Base-by-base conservation (phyloP, 1,139 yeast genomes). In the Pichia sp. region DNA sequence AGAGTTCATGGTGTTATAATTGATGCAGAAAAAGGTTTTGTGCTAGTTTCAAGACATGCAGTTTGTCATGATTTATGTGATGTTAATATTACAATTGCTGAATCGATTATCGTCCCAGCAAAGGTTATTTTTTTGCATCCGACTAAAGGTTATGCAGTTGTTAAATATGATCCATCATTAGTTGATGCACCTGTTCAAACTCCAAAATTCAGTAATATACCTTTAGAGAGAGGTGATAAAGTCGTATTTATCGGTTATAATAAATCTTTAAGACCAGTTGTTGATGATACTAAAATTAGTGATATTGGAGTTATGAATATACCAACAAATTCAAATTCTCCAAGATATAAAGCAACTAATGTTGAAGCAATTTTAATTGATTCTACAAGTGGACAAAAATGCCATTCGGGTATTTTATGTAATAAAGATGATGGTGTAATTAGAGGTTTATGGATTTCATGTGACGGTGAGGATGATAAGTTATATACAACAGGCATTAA, bases 31-130 rank as follows among this genome's bases (percentile, higher is more conserved):
- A 79, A 80, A 57, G 98, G 97, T 1, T 84, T 81, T 57, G 90
- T 88, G 5, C 71, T 90, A 47, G 90, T 87, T 3, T 85, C 96
- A 2, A 75, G 97, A 58, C 76, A 83, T 55, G 76, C 80, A 53
- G 88, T 90, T 19, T 96, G 96, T 5, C 95, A 89, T 69, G 96
- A 87, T 61, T 75, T 91, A 68, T 76, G 89, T 61, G 96, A 90
- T 67, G 76, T 89, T 27, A 76, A 81, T 50, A 76, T 91, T 30
- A 82, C 91, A 3, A 81, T 91, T 65, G 96, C 96, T 6, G 96
- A 90, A 59, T 84, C 96, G 1, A 80, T 88, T 25, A 83, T 85
- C 59, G 78, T 90, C 25, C 90, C 95, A 0, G 97, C 86, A 0
- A 75, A 81, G 56, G 93, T 89, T 30, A 84, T 83, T 30, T 90